Percentiles rank a stretch among this genome's conserved stretches.
phyloP scores from a whole-genome alignment of 805 yeast species.

The Saturnispora serradocipensis region DNA sequence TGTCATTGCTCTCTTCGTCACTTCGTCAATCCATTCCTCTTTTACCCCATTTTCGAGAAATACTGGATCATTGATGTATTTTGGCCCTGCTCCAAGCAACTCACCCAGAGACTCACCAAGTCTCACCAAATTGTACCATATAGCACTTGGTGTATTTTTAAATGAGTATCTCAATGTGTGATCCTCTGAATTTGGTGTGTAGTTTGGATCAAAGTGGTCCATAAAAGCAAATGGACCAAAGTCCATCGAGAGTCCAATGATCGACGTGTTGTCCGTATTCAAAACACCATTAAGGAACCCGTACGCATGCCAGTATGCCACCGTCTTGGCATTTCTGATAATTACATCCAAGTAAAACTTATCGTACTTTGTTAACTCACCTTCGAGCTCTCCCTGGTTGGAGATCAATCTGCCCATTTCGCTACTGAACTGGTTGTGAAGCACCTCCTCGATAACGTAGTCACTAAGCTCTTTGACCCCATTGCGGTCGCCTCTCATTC shows the following conservation, averaged over 20 bases:
- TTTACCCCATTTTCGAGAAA: constrained; percentile 35
- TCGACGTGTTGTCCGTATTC: constrained; percentile 88
- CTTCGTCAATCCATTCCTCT: constrained; percentile 40
- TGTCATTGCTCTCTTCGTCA: constrained; percentile 53
- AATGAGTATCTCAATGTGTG: constrained; percentile 61
- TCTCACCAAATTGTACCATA: constrained; percentile 89
- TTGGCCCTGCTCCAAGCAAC: constrained; percentile 63
- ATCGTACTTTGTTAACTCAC: constrained; percentile 50
- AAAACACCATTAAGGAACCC: constrained; percentile 92
- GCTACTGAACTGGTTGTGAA: constrained; percentile 22
- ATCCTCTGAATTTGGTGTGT: constrained; percentile 89
- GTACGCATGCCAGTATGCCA: constrained; percentile 83
- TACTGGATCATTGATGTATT: constrained; percentile 35
- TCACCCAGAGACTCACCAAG: constrained; percentile 80
- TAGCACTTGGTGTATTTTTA: constrained; percentile 72
- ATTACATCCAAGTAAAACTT: constrained; percentile 63
- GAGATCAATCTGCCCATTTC: constrained; percentile 19
- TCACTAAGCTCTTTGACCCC: constrained; percentile 60
- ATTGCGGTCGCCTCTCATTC: constrained; percentile 59
- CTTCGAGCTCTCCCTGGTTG: not conserved
- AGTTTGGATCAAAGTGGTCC: constrained; percentile 75
- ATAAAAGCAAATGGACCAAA: constrained; percentile 92
- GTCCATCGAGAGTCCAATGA: constrained; percentile 82
- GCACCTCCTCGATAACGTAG: constrained; percentile 60
- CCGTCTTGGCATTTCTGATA: constrained; percentile 62